Conservation (phyloP, 2,329 filamentous ascomycete species). For the Stagonosporopsis vannaccii region DNA sequence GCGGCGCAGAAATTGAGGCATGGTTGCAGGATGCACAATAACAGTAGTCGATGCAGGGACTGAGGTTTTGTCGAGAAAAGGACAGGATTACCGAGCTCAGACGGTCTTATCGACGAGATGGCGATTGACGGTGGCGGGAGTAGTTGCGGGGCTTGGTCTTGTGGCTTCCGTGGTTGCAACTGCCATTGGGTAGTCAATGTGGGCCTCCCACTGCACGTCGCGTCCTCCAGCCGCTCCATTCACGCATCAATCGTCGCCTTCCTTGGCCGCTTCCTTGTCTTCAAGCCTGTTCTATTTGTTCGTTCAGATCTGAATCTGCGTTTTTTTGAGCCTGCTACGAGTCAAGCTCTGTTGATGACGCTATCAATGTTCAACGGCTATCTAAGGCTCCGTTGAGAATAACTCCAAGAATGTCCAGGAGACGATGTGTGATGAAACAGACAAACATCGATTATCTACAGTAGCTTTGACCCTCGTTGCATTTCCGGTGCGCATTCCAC, state of each 20-base stretch:
- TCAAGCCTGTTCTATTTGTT: too few species aligned
- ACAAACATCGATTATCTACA: too few species aligned
- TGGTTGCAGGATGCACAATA: conserved; percentile 1
- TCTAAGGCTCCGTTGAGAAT: too few species aligned
- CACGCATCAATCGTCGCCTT: neutral
- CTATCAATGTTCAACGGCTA: neutral
- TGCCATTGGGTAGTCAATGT: conserved; percentile 14
- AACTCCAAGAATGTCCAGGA: too few species aligned
- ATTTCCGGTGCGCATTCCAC: too few species aligned
- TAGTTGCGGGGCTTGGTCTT: conserved; percentile 19
- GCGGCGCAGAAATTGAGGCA: conserved; percentile 33
- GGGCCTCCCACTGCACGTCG: neutral
- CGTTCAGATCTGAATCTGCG: neutral
- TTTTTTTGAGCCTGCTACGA: neutral
- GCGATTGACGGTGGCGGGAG: conserved; percentile 19
- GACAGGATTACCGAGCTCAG: conserved; percentile 1
- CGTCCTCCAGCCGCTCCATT: conserved; percentile 9
- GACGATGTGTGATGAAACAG: too few species aligned
- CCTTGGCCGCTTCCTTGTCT: too few species aligned
- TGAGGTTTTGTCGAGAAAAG: conserved; percentile 3
- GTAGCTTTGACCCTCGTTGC: too few species aligned
- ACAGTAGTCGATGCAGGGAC: neutral
- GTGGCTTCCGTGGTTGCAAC: neutral
- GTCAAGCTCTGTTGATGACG: neutral
- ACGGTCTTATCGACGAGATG: conserved; percentile 13